Percentiles rank a stretch among this genome's conserved stretches.
Evolutionary conservation across 768 basidiomycete genomes (phyloP).

Genomic region (Pulveroboletus sp.): DNA sequence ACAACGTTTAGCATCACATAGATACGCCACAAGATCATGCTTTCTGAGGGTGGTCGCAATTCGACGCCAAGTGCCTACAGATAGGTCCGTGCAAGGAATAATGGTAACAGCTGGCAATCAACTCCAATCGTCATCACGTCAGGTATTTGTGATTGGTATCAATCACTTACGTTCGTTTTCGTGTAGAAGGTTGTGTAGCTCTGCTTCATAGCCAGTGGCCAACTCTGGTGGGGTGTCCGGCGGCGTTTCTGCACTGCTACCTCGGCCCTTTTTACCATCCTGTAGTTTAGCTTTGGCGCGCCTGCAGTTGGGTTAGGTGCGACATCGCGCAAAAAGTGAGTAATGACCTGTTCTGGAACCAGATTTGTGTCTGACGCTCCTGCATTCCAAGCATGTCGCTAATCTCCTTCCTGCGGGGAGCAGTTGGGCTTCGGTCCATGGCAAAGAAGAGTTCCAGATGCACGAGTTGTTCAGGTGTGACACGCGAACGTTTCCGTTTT

Average conservation of each 20-base stretch:
- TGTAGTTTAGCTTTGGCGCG: conserved; percentile 79
- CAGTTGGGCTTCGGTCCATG: conserved; percentile 66
- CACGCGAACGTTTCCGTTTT: conserved; percentile 71
- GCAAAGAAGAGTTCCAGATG: conserved; percentile 70
- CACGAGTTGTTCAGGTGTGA: conserved; percentile 75
- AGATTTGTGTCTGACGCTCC: conserved; percentile 84
- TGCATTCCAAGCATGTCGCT: conserved; percentile 73
- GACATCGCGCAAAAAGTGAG: neutral
- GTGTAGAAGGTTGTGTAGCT: conserved; percentile 62
- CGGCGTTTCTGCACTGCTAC: conserved; percentile 33
- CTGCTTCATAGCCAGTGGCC: conserved; percentile 48
- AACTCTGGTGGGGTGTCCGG: conserved; percentile 51
- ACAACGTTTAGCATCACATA: conserved; percentile 60
- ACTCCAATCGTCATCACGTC: conserved; percentile 1
- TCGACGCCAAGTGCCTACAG: conserved; percentile 76
- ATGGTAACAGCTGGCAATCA: conserved; percentile 55
- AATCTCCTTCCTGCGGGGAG: conserved; percentile 66
- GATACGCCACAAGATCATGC: conserved; percentile 71
- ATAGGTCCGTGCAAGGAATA: conserved; percentile 70
- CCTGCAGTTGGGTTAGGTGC: conserved; percentile 33
- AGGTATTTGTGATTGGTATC: neutral
- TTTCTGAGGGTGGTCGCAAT: conserved; percentile 50
- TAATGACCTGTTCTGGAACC: conserved; percentile 76
- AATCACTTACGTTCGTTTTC: conserved; percentile 66
- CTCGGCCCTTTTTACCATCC: conserved; percentile 48